phyloP scores from a whole-genome alignment of 306 rosid species.

The Acacia acuminata region DNA sequence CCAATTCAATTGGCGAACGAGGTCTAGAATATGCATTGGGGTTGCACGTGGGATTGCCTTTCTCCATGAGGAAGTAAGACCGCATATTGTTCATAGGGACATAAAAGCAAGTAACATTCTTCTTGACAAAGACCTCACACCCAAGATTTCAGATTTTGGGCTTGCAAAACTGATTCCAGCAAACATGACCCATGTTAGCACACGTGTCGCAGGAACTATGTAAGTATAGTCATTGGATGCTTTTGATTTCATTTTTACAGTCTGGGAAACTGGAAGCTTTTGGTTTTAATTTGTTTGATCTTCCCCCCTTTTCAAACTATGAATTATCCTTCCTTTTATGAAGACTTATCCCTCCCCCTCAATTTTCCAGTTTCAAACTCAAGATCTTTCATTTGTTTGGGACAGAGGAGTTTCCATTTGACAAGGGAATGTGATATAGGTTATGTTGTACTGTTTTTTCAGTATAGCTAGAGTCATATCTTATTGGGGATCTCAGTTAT shows the following conservation, averaged over 20 bases:
- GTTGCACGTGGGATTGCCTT: conserved; percentile 87
- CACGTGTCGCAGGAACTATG: conserved; percentile 99
- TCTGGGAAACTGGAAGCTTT: conserved; percentile 7
- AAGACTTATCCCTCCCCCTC: background rate
- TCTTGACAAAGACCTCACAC: conserved; percentile 69
- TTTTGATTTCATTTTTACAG: background rate
- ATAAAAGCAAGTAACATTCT: conserved; percentile 97
- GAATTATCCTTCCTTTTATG: conserved; percentile 8
- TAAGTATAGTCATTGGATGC: conserved; percentile 32
- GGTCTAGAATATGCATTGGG: conserved; percentile 65
- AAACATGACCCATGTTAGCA: conserved; percentile 82
- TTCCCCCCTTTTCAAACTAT: conserved; percentile 5
- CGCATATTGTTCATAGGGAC: conserved; percentile 88
- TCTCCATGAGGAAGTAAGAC: conserved; percentile 87
- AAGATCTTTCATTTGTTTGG: background rate
- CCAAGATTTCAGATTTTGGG: conserved; percentile 93
- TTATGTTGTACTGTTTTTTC: background rate
- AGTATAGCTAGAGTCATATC: background rate
- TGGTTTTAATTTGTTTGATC: conserved; percentile 3
- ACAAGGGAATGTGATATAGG: background rate
- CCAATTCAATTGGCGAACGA: conserved; percentile 68
- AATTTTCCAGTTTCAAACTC: conserved; percentile 10
- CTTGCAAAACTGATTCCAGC: conserved; percentile 92
- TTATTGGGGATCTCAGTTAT: background rate
- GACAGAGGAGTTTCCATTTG: background rate